Base-by-base conservation (phyloP, 805 yeast genomes). In the Candida berthetii region DNA sequence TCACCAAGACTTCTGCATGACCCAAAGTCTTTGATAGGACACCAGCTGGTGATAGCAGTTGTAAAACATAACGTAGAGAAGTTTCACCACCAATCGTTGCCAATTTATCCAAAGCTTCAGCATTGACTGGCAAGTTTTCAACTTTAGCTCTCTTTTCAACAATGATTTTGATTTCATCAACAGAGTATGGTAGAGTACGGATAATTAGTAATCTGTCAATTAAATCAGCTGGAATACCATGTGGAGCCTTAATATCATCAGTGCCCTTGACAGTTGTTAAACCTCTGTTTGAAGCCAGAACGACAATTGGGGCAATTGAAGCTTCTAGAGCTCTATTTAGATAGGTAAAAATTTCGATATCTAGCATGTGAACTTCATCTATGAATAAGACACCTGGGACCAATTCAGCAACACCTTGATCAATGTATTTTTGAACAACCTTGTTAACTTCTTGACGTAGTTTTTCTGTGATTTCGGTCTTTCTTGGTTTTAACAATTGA, bases 351-450 rank as follows among this genome's bases (percentile, higher is more conserved):
- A 95, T 87, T 71, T 93, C 99, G 48, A 93, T 83, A 61, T 93
- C 99, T 54, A 93, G 74, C 99, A 93, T 93, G 68, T 93, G 95
- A 35, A 90, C 98, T 69, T 93, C 99, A 66, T 93, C 99, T 53
- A 93, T 93, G 65, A 93, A 93, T 54, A 93, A 71, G 19, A 93
- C 99, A 55, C 99, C 99, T 2, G 99, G 99, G 44, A 93, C 86
- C 38, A 93, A 74, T 66, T 91, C 98, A 11, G 99, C 99, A 41
- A 91, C 86, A 46, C 99, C 99, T 68, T 93, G 97, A 64, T 91
- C 96, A 45, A 91, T 91, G 71, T 95, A 93, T 64, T 89, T 89
- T 54, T 87, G 83, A 31, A 91, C 98, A 36, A 93, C 96, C 67
- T 88, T 89, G 67, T 95, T 88, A 49, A 93, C 96, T 67, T 93